Conservation (phyloP, 2,329 filamentous ascomycete genomes). For the Didymosphaeria variabile region DNA sequence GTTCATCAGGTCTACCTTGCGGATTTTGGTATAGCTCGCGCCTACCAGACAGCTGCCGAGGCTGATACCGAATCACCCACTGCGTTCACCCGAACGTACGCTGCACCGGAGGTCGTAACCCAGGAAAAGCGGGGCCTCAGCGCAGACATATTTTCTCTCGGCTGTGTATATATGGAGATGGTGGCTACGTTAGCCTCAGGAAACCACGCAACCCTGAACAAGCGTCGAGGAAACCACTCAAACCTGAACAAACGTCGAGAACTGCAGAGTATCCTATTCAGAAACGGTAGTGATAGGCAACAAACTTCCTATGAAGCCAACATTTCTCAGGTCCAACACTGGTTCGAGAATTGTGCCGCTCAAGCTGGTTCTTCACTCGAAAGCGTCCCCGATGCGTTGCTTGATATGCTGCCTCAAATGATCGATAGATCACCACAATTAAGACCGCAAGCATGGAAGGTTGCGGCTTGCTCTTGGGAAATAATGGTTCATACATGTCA, state of each 20-base stretch:
- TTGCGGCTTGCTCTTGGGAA: neutral
- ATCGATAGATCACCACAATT: no score
- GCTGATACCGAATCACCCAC: constrained; percentile 23
- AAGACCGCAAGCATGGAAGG: no score
- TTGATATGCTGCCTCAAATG: no score
- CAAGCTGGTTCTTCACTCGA: no score
- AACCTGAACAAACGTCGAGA: no score
- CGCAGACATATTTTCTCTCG: constrained; percentile 34
- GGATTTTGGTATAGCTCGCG: constrained; percentile 33
- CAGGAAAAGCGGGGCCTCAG: constrained; percentile 24
- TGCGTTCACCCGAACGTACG: constrained; percentile 26
- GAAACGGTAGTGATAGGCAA: constrained; percentile 6
- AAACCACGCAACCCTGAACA: constrained; percentile 8
- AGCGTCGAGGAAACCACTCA: constrained; percentile 10
- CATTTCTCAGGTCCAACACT: no score
- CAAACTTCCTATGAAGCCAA: neutral
- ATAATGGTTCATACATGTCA: constrained; percentile 19
- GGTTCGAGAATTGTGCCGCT: no score
- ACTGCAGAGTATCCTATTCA: no score
- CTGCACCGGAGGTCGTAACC: constrained; percentile 29
- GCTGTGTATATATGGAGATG: constrained; percentile 31
- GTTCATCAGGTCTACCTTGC: constrained; percentile 33
- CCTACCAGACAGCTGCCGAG: constrained; percentile 26
- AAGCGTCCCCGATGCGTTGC: no score
- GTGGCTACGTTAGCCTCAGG: constrained; percentile 16